These are phyloP conservation scores for Plasmodium knowlesi DNA, from an alignment of 169 alveolate species.

Conservation along the genomic window DNA sequence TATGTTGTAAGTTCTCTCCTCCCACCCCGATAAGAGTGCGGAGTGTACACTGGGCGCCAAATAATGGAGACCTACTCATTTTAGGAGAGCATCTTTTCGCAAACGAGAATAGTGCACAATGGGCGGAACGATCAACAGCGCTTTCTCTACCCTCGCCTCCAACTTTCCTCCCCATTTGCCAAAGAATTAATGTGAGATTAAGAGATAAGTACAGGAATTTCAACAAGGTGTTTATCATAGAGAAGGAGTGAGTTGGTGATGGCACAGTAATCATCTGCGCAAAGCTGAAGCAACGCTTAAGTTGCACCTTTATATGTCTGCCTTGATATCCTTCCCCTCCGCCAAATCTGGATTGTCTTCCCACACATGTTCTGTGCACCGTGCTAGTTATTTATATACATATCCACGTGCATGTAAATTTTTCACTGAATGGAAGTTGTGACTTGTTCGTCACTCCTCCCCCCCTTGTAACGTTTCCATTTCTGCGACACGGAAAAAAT, in stretches of 20 bases:
- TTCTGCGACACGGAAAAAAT: not conserved
- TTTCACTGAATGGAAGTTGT: not conserved
- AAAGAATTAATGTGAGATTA: slow-evolving; percentile 31
- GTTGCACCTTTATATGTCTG: not conserved
- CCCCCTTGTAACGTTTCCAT: not conserved
- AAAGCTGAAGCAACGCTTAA: not conserved
- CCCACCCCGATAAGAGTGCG: not conserved
- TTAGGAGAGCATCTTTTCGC: slow-evolving; percentile 19
- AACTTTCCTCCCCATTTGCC: not conserved
- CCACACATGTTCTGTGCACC: not conserved
- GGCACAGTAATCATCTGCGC: not conserved
- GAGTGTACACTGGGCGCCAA: slow-evolving; percentile 45
- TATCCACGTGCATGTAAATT: not conserved
- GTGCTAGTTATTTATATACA: not conserved
- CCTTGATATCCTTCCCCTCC: not conserved
- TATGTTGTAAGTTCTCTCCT: not conserved
- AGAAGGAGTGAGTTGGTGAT: slow-evolving; percentile 6
- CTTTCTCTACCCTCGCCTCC: not conserved
- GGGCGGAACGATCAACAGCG: not conserved
- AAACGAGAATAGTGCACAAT: not conserved
- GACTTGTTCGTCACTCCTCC: not conserved
- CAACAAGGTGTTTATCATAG: slow-evolving; percentile 43
- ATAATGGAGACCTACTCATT: slow-evolving; percentile 24
- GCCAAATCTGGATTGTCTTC: not conserved
- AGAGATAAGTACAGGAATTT: slow-evolving; percentile 39